Percentiles rank a stretch among this genome's conserved stretches.
Evolutionary conservation across 2,329 filamentous ascomycete genomes (phyloP).

Genomic region (Bipolaris cookei): DNA sequence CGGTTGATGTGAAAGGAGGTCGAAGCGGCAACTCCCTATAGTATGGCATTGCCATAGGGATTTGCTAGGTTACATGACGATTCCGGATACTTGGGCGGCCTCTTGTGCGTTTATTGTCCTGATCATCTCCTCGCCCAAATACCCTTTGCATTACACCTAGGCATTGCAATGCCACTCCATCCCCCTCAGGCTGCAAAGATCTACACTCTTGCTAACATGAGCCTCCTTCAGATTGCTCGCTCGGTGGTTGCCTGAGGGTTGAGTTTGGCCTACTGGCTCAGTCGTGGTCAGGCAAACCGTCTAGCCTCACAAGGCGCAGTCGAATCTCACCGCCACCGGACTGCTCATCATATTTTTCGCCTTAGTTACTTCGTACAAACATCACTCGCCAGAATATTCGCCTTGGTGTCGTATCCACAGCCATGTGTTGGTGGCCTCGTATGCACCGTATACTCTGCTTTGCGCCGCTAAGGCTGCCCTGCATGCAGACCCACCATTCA

Average conservation of each 20-base stretch:
- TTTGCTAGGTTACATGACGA: not conserved
- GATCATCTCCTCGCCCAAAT: not conserved
- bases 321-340: not conserved
- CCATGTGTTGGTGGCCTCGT: constrained; percentile 13
- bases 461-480: constrained; percentile 9
- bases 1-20: not conserved
- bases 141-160: not conserved
- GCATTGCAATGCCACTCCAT: not conserved
- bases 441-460: not conserved
- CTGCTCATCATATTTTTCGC: not conserved
- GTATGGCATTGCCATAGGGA: not conserved
- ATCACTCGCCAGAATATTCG: constrained; percentile 1
- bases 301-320: not conserved
- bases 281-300: not conserved
- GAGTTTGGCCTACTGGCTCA: not conserved
- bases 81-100: not conserved
- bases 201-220: not conserved
- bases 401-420: constrained; percentile 6
- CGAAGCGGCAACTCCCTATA: not conserved
- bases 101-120: not conserved
- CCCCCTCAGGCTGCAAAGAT: not conserved
- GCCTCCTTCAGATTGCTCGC: not conserved
- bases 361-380: not conserved
- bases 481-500: constrained; percentile 11
- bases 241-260: not conserved